Conservation (phyloP, 2,329 filamentous ascomycete genomes). For the Basipetospora chlamydospora region DNA sequence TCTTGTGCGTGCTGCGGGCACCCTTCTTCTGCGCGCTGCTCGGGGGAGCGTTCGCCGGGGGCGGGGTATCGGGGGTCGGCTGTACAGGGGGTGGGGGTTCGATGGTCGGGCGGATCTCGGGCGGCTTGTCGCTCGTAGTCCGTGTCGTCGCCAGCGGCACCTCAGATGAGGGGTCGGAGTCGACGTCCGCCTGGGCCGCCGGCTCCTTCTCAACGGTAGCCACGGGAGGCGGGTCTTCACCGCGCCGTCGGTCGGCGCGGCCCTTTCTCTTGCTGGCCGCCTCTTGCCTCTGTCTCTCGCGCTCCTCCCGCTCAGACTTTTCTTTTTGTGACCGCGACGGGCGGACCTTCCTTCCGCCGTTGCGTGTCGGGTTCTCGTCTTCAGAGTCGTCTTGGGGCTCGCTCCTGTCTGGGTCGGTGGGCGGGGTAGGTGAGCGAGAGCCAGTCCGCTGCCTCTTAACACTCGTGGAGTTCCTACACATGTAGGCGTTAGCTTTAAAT, state of each 20-base stretch:
- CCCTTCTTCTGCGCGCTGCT: constrained; percentile 43
- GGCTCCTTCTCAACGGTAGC: constrained; percentile 14
- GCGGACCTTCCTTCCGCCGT: constrained; percentile 44
- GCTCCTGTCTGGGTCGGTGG: constrained; percentile 31
- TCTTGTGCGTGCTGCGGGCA: constrained; percentile 41
- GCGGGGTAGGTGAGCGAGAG: constrained; percentile 55
- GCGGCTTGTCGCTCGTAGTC: constrained; percentile 13
- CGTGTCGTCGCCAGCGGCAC: constrained; percentile 31
- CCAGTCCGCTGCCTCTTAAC: constrained; percentile 73
- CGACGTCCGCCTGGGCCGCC: constrained; percentile 30
- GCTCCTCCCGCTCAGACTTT: constrained; percentile 55
- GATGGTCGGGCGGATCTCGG: constrained; percentile 15
- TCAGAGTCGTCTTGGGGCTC: constrained; percentile 52
- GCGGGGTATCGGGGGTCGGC: constrained; percentile 32
- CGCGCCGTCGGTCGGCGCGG: constrained; percentile 64
- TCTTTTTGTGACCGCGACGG: constrained; percentile 46
- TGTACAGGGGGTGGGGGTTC: constrained; percentile 30
- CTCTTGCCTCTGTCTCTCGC: constrained; percentile 59
- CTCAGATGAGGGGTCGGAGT: constrained; percentile 62
- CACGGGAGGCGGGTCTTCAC: constrained; percentile 47
- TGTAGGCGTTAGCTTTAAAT: not conserved
- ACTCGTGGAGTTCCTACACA: constrained; percentile 16
- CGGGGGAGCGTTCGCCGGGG: constrained; percentile 22
- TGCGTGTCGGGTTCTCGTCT: constrained; percentile 43
- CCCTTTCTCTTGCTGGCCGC: constrained; percentile 69